Evolutionary conservation across 1,139 yeast species (phyloP), one percentile per base, ranked within the genome.

Genomic region (Sugiyamaella sp.): DNA sequence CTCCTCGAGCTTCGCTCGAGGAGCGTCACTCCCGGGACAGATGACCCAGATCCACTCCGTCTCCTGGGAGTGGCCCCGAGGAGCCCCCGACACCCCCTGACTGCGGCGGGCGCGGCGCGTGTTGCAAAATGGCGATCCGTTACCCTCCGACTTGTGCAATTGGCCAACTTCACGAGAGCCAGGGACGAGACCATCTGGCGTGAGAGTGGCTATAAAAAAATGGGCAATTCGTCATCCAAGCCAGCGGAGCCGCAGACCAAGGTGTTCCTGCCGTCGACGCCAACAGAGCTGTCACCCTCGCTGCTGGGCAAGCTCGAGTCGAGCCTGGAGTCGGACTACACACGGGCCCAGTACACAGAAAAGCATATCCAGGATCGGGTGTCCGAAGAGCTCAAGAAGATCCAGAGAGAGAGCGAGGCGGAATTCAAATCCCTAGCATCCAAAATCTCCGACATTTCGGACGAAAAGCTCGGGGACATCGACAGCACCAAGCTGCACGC

Each of bases 271-370:
- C 90, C 96, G 51, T 71, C 79, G 54, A 80, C 91, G 4, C 91
- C 93, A 44, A 82, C 88, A 49, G 89, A 86, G 66, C 86, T 84
- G 70, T 84, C 85, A 57, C 84, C 86, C 16, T 79, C 82, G 25
- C 80, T 85, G 57, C 75, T 89, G 59, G 78, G 84, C 21, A 87
- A 86, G 66, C 79, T 90, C 61, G 95, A 88, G 63, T 76, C 80
- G 49, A 79, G 87, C 6, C 77, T 81, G 45, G 96, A 57, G 77
- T 82, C 95, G 6, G 91, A 90, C 68, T 87, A 82, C 69, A 81
- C 95, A 17, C 83, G 97, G 66, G 79, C 86, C 49, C 96, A 89
- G 68, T 80, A 84, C 67, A 80, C 89, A 16, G 93, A 88, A 58
- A 84, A 82, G 68, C 83, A 82, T 65, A 81, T 91, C 56, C 91